phyloP scores from a whole-genome alignment of 176 grass and related monocot species.

The Hordeum vulgare region DNA sequence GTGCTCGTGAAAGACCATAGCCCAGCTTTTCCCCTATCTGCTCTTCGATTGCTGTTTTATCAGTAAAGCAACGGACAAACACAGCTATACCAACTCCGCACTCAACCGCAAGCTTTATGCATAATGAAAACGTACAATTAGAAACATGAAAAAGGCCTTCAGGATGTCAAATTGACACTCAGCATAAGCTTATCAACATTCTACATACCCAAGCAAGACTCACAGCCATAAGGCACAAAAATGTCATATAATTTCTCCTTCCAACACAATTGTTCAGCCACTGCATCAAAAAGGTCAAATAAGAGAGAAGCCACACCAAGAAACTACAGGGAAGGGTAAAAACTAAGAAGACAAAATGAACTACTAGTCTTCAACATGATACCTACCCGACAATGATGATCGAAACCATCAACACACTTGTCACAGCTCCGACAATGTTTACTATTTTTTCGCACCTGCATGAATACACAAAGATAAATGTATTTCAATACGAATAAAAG shows the following conservation, averaged over 20 bases:
- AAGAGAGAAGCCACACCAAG: background rate
- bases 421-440: slow-evolving; percentile 98
- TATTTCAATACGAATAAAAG: background rate
- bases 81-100: slow-evolving; percentile 91
- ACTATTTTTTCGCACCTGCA: slow-evolving; percentile 80
- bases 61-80: slow-evolving; percentile 81
- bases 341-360: background rate
- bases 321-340: background rate
- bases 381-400: slow-evolving; percentile 98
- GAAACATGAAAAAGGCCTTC: slow-evolving; percentile 18
- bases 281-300: slow-evolving; percentile 38
- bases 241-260: slow-evolving; percentile 82
- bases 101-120: slow-evolving; percentile 57
- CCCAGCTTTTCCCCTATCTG: slow-evolving; percentile 83
- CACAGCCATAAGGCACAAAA: slow-evolving; percentile 84
- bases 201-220: slow-evolving; percentile 85
- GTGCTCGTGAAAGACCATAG: slow-evolving; percentile 84
- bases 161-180: slow-evolving; percentile 35
- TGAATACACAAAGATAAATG: background rate
- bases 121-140: slow-evolving; percentile 18
- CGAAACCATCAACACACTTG: slow-evolving; percentile 98
- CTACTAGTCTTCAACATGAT: slow-evolving; percentile 10
- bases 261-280: slow-evolving; percentile 99
- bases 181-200: slow-evolving; percentile 5
- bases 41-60: slow-evolving; percentile 55